Evolutionary conservation across 306 rosid genomes (phyloP).

Genomic region (Citrullus colocynthis): DNA sequence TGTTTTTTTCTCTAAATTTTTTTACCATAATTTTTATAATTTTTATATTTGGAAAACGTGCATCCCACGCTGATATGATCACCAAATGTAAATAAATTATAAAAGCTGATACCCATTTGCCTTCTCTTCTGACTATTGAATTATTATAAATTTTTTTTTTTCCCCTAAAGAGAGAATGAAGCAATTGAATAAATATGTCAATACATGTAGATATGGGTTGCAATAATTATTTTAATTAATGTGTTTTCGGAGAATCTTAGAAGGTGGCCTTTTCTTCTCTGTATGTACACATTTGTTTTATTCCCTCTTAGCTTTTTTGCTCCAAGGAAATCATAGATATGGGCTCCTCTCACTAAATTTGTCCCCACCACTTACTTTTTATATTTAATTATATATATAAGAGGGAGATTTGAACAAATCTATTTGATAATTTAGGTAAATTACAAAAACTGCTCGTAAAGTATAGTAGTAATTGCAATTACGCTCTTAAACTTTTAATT

Average conservation of each 20-base stretch:
- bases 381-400: too few relatives aligned
- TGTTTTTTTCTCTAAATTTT: too few relatives aligned
- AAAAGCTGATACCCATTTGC: background rate
- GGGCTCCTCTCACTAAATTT: background rate
- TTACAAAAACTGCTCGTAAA: too few relatives aligned
- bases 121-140: background rate
- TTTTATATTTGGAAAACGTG: background rate
- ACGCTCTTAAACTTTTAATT: too few relatives aligned
- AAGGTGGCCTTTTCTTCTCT: background rate
- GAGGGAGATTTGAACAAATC: too few relatives aligned
- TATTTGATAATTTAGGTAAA: too few relatives aligned
- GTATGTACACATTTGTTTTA: background rate
- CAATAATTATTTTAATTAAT: background rate
- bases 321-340: background rate
- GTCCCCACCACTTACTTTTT: background rate
- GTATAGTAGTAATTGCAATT: too few relatives aligned
- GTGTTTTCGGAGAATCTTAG: background rate
- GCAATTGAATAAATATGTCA: background rate
- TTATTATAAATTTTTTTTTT: background rate
- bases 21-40: too few relatives aligned
- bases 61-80: slow-evolving; percentile 1
- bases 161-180: background rate
- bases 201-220: background rate
- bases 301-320: background rate
- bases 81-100: background rate